Evolutionary conservation across 495 filamentous ascomycete genomes (phyloP).

Genomic region (Aspergillus panamensis): DNA sequence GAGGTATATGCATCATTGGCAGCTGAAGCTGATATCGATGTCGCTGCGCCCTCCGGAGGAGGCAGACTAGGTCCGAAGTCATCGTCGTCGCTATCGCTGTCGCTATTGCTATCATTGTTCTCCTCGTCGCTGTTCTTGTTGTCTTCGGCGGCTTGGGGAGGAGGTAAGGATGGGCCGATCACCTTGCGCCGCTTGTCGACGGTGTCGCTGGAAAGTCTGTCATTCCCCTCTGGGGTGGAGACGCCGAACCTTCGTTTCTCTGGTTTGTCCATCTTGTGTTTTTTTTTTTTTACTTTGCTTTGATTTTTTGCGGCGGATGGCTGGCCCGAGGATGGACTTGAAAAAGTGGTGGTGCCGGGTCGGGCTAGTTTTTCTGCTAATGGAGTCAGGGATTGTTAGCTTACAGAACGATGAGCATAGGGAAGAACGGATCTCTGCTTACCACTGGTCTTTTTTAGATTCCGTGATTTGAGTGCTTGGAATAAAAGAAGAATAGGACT

Average conservation of each 20-base stretch:
- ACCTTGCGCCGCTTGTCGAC: constrained; percentile 29
- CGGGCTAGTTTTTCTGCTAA: too few species aligned
- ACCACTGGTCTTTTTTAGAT: too few species aligned
- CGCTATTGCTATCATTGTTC: constrained; percentile 26
- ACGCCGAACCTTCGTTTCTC: constrained; percentile 17
- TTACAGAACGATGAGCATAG: too few species aligned
- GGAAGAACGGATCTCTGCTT: too few species aligned
- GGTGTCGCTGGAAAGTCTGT: background rate
- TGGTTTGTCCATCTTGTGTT: constrained; percentile 18
- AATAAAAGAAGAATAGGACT: background rate
- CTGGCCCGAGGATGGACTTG: too few species aligned
- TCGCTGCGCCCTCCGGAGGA: constrained; percentile 38
- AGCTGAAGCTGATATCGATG: constrained; percentile 1
- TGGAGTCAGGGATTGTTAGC: too few species aligned
- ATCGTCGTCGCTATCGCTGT: constrained; percentile 45
- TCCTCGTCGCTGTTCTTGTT: constrained; percentile 27
- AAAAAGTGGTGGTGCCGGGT: too few species aligned
- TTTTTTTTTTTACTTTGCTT: too few species aligned
- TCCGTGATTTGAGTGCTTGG: background rate
- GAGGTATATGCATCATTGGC: background rate
- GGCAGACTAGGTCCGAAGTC: constrained; percentile 84
- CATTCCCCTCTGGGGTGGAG: background rate
- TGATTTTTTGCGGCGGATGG: background rate
- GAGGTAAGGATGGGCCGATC: constrained; percentile 34
- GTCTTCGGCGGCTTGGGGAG: constrained; percentile 24